Conservation (phyloP, 2,329 filamentous ascomycete genomes). For the Aspergillus sp. region DNA sequence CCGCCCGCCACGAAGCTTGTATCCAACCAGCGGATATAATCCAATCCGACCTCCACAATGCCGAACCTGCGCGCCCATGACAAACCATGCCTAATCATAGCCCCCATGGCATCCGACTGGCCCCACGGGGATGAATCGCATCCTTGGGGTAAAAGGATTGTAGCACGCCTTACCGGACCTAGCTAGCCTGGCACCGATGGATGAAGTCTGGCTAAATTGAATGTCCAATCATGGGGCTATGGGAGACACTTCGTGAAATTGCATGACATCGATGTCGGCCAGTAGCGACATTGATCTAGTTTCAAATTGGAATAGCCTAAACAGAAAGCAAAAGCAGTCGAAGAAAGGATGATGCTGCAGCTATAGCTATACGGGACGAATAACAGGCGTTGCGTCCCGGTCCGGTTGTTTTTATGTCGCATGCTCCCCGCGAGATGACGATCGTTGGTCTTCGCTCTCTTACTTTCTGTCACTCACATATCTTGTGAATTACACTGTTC, state of each 20-base stretch:
- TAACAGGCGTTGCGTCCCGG: neutral
- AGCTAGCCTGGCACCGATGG: constrained; percentile 1
- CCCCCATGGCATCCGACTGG: constrained; percentile 5
- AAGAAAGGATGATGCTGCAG: neutral
- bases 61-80: neutral
- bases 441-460: neutral
- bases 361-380: neutral
- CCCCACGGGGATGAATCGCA: constrained; percentile 10
- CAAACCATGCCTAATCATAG: neutral
- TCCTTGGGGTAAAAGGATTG: neutral
- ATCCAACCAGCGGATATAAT: neutral
- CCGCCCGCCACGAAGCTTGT: constrained; percentile 12
- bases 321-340: neutral
- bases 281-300: neutral
- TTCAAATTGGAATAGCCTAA: neutral
- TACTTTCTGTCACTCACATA: neutral
- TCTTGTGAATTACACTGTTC: neutral
- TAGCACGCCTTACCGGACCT: neutral
- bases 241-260: neutral
- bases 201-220: constrained; percentile 15
- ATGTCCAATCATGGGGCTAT: neutral
- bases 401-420: constrained; percentile 1
- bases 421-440: neutral
- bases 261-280: neutral
- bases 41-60: neutral